Conservation (phyloP, 306 rosid genomes). For the Citrullus colocynthis region DNA sequence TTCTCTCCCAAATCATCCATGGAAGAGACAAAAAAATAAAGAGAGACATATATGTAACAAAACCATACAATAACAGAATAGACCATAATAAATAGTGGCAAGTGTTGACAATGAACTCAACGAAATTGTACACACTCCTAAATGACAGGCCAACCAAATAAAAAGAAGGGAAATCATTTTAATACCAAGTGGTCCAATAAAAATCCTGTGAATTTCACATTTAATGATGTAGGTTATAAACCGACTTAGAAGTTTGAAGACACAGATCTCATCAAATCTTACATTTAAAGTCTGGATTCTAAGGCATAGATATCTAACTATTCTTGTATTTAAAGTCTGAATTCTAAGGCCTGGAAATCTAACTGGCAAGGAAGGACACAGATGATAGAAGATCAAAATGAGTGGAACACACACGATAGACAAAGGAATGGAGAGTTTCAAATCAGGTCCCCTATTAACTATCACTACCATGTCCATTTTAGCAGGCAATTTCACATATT, state of each 20-base stretch:
- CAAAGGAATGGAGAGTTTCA: not conserved
- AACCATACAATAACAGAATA: not conserved
- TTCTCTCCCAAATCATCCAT: not conserved
- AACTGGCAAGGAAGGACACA: not conserved
- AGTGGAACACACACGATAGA: not conserved
- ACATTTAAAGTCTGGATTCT: not conserved
- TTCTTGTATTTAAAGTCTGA: not conserved
- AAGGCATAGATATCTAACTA: not conserved
- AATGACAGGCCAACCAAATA: not conserved
- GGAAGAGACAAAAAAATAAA: not conserved
- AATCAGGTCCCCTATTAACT: not conserved
- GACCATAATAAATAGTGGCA: not conserved
- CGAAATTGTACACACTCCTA: not conserved
- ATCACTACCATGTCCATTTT: not conserved
- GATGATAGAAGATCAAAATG: not conserved
- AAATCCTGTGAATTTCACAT: not conserved
- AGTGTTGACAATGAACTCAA: not conserved
- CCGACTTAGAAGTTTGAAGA: not conserved
- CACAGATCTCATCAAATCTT: not conserved
- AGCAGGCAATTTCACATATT: not conserved
- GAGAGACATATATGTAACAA: not conserved
- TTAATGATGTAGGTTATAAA: not conserved
- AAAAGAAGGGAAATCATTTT: not conserved
- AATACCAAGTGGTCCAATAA: not conserved
- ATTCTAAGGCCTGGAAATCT: not conserved